Conservation (phyloP, 495 filamentous ascomycete genomes). For the Penicillium canariense region DNA sequence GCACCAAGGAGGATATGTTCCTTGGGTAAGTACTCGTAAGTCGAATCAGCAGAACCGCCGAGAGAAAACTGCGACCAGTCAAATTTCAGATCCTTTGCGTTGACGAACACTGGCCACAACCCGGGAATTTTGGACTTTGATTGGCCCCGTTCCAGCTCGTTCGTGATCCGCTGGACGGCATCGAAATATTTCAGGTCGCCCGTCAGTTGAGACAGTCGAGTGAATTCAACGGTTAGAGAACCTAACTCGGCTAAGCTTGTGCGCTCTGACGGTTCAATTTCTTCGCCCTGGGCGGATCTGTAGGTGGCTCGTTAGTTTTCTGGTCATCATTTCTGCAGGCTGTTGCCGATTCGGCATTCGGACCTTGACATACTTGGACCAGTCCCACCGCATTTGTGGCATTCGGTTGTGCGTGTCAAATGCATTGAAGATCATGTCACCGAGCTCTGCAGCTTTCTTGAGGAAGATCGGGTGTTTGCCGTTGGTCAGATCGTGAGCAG, state of each 20-base stretch:
- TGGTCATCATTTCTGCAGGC: background rate
- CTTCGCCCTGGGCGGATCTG: slow-evolving; percentile 37
- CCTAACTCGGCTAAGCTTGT: slow-evolving; percentile 78
- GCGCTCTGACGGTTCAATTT: slow-evolving; percentile 35
- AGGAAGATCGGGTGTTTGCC: slow-evolving; percentile 66
- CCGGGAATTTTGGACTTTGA: slow-evolving; percentile 66
- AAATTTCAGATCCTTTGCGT: slow-evolving; percentile 55
- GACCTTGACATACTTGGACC: slow-evolving; percentile 37
- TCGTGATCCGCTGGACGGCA: slow-evolving; percentile 82
- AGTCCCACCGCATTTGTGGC: slow-evolving; percentile 64
- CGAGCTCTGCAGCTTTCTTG: slow-evolving; percentile 82
- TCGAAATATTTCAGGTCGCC: slow-evolving; percentile 86
- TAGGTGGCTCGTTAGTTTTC: slow-evolving; percentile 10
- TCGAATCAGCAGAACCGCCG: slow-evolving; percentile 85
- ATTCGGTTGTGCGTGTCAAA: slow-evolving; percentile 97
- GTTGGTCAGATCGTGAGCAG: slow-evolving; percentile 76
- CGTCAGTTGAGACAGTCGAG: slow-evolving; percentile 85
- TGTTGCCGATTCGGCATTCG: background rate
- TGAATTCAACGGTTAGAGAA: slow-evolving; percentile 88
- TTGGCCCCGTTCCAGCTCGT: slow-evolving; percentile 76
- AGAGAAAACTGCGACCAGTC: slow-evolving; percentile 62
- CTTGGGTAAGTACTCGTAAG: slow-evolving; percentile 98
- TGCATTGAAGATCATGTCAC: slow-evolving; percentile 79
- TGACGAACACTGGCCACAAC: slow-evolving; percentile 76
- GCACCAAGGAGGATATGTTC: slow-evolving; percentile 73